phyloP scores from a whole-genome alignment of 148 eudicot species.

The Nyssa sinensis region DNA sequence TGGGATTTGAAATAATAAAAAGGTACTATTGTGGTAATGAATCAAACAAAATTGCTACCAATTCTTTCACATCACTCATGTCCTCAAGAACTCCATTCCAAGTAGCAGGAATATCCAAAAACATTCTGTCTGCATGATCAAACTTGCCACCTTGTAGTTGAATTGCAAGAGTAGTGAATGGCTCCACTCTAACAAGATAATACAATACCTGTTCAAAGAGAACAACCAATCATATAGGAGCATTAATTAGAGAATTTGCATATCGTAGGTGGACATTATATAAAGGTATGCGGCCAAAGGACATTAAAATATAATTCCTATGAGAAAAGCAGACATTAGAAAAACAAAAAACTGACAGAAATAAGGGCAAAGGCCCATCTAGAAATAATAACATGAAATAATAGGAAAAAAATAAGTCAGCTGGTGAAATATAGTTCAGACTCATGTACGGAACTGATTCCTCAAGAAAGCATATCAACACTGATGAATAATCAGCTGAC shows the following conservation, averaged over 20 bases:
- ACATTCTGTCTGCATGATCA: slow-evolving; percentile 99
- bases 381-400: too few relatives aligned
- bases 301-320: neutral
- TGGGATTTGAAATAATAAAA: neutral
- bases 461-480: neutral
- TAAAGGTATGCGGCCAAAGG: neutral
- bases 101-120: slow-evolving; percentile 86
- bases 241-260: neutral
- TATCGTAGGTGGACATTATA: neutral
- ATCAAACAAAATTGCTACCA: slow-evolving; percentile 45
- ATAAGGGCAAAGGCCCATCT: neutral
- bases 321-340: neutral
- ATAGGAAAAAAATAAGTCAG: too few relatives aligned
- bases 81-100: slow-evolving; percentile 98
- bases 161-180: slow-evolving; percentile 92
- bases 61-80: slow-evolving; percentile 98
- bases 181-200: slow-evolving; percentile 89
- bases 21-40: slow-evolving; percentile 1
- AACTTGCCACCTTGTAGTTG: slow-evolving; percentile 98
- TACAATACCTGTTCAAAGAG: slow-evolving; percentile 69
- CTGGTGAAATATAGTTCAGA: neutral
- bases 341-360: neutral
- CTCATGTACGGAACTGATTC: neutral
- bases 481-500: neutral
- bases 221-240: slow-evolving; percentile 4